phyloP scores from a whole-genome alignment of 1,284 basidiomycete genomes.

The Cryptococcus jaspeensis region DNA sequence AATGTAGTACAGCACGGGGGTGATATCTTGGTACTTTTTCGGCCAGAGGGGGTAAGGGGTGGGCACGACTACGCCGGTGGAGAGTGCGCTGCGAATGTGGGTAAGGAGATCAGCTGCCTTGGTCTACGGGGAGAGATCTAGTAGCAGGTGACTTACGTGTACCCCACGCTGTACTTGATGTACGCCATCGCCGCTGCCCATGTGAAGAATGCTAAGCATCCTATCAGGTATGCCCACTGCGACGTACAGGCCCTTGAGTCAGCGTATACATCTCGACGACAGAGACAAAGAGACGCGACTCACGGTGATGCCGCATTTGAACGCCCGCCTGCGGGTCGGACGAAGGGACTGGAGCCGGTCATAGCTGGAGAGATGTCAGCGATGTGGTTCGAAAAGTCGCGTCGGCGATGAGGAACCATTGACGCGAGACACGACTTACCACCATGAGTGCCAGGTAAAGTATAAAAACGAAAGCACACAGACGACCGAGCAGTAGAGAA shows the following conservation, averaged over 20 bases:
- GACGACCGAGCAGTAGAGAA: not conserved
- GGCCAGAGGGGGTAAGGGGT: constrained; percentile 9
- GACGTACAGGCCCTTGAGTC: not conserved
- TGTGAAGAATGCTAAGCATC: constrained; percentile 3
- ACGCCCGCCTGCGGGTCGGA: constrained; percentile 8
- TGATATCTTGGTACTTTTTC: constrained; percentile 2
- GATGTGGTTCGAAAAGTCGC: no score
- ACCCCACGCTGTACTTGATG: constrained; percentile 13
- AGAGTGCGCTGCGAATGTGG: no score
- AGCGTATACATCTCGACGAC: not conserved
- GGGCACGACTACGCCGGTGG: not conserved
- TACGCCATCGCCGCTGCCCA: constrained; percentile 9
- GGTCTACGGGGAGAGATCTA: no score
- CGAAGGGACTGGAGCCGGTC: constrained; percentile 9
- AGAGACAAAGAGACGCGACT: not conserved
- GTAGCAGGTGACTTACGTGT: constrained; percentile 3
- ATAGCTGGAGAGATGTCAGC: no score
- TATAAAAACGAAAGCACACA: not conserved
- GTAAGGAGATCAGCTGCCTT: no score
- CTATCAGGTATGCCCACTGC: constrained; percentile 9
- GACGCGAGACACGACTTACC: no score
- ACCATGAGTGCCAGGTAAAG: not conserved
- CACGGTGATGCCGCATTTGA: constrained; percentile 15
- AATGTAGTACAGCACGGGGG: constrained; percentile 7
- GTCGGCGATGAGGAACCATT: no score